phyloP scores from a whole-genome alignment of 305 asterid species.

The Petunia hybrid region DNA sequence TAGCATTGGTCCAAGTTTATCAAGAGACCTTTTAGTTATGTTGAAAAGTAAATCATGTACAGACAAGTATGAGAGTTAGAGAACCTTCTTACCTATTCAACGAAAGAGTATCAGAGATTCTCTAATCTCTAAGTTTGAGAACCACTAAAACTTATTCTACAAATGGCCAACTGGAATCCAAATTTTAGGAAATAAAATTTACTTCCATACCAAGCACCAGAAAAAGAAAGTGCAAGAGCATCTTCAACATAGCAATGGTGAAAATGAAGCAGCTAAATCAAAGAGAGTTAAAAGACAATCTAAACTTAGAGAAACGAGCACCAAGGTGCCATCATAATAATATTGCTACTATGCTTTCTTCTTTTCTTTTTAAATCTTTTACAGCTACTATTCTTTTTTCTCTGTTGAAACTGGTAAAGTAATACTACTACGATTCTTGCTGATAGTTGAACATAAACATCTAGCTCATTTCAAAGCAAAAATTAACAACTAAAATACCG shows the following conservation, averaged over 20 bases:
- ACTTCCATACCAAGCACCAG: not conserved
- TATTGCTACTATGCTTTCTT: not conserved
- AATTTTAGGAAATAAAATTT: not conserved
- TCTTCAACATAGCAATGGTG: not conserved
- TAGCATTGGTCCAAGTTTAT: not conserved
- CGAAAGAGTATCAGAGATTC: no score
- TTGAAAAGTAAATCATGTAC: not conserved
- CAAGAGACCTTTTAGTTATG: not conserved
- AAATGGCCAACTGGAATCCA: not conserved
- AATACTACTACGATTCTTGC: not conserved
- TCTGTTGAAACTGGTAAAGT: no score
- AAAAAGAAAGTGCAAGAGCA: slow-evolving; percentile 16
- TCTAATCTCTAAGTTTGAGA: no score
- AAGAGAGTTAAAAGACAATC: not conserved
- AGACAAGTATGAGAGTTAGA: not conserved
- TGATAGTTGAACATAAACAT: not conserved
- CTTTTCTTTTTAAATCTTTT: no score
- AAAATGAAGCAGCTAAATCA: not conserved
- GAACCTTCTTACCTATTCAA: not conserved
- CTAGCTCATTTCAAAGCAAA: not conserved
- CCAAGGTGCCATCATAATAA: not conserved
- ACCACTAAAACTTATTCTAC: not conserved
- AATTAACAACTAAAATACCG: slow-evolving; percentile 24
- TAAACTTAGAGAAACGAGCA: not conserved
- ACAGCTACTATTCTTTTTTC: no score